Base-by-base conservation (phyloP, 208 protist genomes). In the Crithidia sp. region DNA sequence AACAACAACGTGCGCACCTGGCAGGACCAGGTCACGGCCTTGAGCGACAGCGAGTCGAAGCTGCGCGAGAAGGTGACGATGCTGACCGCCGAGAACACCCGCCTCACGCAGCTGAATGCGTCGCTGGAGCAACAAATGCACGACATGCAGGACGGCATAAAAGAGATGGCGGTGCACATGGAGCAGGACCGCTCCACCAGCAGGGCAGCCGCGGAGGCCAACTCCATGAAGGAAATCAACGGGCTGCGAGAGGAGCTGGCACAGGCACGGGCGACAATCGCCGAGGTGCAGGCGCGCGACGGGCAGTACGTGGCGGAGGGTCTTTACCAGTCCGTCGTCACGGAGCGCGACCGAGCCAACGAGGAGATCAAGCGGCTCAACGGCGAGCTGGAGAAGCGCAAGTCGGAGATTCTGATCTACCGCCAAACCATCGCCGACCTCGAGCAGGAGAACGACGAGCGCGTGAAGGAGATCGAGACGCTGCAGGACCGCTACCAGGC, bases 401-500 rank as follows among this genome's bases (percentile, higher is more conserved):
- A 92, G 81, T 92, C 89, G 36, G 92, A 96, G 64, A 94, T 96
- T 67, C 71, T 91, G 36, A 93, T 96, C 50, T 94, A 95, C 64
- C 89, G 88, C 37, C 86, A 96, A 68, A 95, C 86, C 2, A 95
- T 96, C 57, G 71, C 75, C 45, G 88, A 95, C 36, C 68, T 95
- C 9, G 89, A 96, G 81, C 56, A 85, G 36, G 90, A 95, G 67
- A 94, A 94, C 63, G 89, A 95, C 64, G 89, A 95, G 57, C 88
- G 92, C 59, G 79, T 94, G 49, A 87, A 86, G 67, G 80, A 96
- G 67, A 92, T 95, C 57, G 92, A 96, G 65, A 64, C 67, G 39
- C 67, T 96, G 39, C 92, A 94, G 63, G 76, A 85, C 40, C 71
- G 67, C 54, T 87, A 94, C 60, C 72, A 90, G 69, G 50, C 67